Base-by-base conservation (phyloP, 257 asterid genomes). In the Paraleonurus japonicus region DNA sequence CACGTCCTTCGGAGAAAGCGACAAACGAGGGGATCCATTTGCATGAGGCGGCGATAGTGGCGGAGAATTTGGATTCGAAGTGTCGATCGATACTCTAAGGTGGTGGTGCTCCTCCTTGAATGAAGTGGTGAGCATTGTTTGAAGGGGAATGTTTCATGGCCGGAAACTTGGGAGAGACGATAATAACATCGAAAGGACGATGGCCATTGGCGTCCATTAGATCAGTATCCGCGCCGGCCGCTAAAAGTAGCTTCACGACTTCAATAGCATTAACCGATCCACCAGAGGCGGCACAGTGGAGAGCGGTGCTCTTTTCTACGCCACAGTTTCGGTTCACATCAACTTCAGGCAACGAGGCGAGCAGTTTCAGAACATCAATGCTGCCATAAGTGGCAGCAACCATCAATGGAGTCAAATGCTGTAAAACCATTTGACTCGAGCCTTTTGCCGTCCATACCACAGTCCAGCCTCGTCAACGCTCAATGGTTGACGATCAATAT, bases 321-420 rank as follows among this genome's bases (percentile, higher is more conserved):
- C 90, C 95, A 63, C 89, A 85, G 8, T 81, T 72, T 27, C 79
- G 85, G 75, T 92, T 92, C n/a, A 89, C 91, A 54, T 92, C 89
- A 35, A 84, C 80, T 77, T 84, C 89, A 1, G 90, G 84, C 4
- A 79, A 79, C 26, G 96, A 85, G 5, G 88, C 69, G 17, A 92
- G 79, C 69, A 81, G 72, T 72, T 82, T 79, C 66, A 92, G 62
- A 58, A 87, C 88, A 67, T 87, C 96, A 3, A 84, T 35, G 73
- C 95, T 89, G 6, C 98, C 98, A 69, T 87, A 92, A 11, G 87
- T 88, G 50, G 96, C 84, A 50, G 98, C 95, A 60, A 92, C 94
- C 95, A 92, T 85, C 73, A 89, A 78, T 2, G 98, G 95, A 65
- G 96, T 92, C 81, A 92, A 78, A 39, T 77, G 88, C 67, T 89